phyloP scores from a whole-genome alignment of 2,329 filamentous ascomycete species.

The Diaporthe nobilis region DNA sequence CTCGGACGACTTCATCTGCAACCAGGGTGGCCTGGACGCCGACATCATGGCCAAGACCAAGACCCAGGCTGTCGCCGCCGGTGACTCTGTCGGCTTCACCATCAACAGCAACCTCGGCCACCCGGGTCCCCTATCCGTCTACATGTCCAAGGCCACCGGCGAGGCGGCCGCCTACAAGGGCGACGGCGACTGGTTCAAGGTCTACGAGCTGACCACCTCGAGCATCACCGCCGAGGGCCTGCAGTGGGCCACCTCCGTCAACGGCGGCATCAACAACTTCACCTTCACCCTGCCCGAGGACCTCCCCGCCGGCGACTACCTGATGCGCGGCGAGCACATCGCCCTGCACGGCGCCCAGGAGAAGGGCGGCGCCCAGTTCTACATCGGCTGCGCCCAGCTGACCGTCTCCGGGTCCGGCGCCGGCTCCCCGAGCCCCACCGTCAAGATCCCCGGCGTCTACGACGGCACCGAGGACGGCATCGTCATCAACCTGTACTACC shows the following conservation, averaged over 20 bases:
- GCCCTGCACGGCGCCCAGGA: slow-evolving; percentile 55
- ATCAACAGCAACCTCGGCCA: slow-evolving; percentile 53
- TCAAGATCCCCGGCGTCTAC: slow-evolving; percentile 53
- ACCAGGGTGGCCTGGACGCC: slow-evolving; percentile 54
- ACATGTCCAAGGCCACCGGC: slow-evolving; percentile 54
- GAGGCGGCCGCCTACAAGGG: slow-evolving; percentile 51
- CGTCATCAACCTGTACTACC: slow-evolving; percentile 54
- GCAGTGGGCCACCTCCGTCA: slow-evolving; percentile 50
- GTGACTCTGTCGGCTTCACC: slow-evolving; percentile 59
- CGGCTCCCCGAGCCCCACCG: slow-evolving; percentile 47
- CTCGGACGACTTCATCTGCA: slow-evolving; percentile 56
- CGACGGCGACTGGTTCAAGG: slow-evolving; percentile 55
- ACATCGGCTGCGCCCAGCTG: slow-evolving; percentile 56
- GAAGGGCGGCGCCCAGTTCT: slow-evolving; percentile 55
- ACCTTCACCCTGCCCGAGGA: slow-evolving; percentile 51
- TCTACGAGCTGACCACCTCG: slow-evolving; percentile 52
- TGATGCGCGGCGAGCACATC: slow-evolving; percentile 58
- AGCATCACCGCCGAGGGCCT: slow-evolving; percentile 49
- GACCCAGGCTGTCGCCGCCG: slow-evolving; percentile 54
- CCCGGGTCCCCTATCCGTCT: slow-evolving; percentile 56
- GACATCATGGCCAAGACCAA: slow-evolving; percentile 54
- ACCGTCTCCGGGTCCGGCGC: slow-evolving; percentile 50
- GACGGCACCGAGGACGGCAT: slow-evolving; percentile 52
- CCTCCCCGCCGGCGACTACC: slow-evolving; percentile 55
- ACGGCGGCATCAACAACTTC: slow-evolving; percentile 51